Conservation (phyloP, 2,329 filamentous ascomycete species). For the Coniochaeta pulveracea region DNA sequence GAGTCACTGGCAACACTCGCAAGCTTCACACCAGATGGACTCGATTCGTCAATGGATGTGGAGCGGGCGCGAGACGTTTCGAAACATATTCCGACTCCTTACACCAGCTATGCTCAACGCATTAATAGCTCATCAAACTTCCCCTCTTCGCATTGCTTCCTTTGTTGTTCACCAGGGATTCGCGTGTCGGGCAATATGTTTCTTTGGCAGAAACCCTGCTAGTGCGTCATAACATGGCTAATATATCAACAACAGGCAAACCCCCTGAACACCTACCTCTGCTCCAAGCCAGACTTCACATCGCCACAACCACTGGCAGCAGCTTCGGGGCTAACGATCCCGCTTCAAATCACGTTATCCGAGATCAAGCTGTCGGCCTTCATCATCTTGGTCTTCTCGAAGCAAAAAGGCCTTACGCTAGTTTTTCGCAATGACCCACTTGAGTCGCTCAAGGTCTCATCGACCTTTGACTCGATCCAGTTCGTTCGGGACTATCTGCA, state of each 20-base stretch:
- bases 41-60: too few species aligned
- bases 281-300: slow-evolving; percentile 82
- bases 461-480: slow-evolving; percentile 96
- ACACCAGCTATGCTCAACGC: too few species aligned
- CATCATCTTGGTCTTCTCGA: slow-evolving; percentile 94
- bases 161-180: slow-evolving; percentile 24
- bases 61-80: too few species aligned
- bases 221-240: slow-evolving; percentile 28
- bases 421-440: slow-evolving; percentile 97
- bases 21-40: too few species aligned
- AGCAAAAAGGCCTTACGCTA: slow-evolving; percentile 89
- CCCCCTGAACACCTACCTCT: slow-evolving; percentile 89
- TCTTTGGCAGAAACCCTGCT: slow-evolving; percentile 11
- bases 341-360: slow-evolving; percentile 91
- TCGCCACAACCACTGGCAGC: slow-evolving; percentile 88
- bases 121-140: slow-evolving; percentile 1
- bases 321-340: slow-evolving; percentile 85
- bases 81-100: too few species aligned
- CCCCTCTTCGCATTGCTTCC: slow-evolving; percentile 19
- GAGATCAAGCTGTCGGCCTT: slow-evolving; percentile 94
- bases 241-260: slow-evolving; percentile 59
- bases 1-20: too few species aligned
- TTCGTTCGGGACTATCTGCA: slow-evolving; percentile 97
- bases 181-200: slow-evolving; percentile 13
- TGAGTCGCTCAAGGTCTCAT: slow-evolving; percentile 95